phyloP scores from a whole-genome alignment of 2,329 filamentous ascomycete species.

The Scedosporium boydii region DNA sequence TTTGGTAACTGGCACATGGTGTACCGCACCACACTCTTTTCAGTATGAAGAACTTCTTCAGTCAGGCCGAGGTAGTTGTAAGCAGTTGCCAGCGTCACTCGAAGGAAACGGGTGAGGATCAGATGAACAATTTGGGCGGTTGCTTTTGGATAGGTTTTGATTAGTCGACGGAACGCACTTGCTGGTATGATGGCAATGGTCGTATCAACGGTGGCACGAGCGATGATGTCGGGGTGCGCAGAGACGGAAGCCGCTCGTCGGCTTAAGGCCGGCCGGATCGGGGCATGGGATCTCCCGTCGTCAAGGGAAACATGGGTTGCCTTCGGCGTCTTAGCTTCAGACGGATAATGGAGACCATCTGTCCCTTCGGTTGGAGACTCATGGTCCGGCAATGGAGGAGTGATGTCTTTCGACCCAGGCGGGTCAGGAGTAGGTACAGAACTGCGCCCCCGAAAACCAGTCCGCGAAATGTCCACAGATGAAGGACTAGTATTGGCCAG shows the following conservation, averaged over 20 bases:
- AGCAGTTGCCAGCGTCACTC: slow-evolving; percentile 88
- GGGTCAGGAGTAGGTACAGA: not conserved
- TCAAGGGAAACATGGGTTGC: slow-evolving; percentile 74
- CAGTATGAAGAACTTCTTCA: slow-evolving; percentile 82
- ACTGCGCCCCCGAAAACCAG: not conserved
- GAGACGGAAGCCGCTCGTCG: slow-evolving; percentile 52
- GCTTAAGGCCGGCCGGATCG: slow-evolving; percentile 18
- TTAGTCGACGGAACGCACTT: slow-evolving; percentile 86
- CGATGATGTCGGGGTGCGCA: slow-evolving; percentile 92
- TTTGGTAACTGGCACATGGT: slow-evolving; percentile 89
- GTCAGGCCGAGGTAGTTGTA: slow-evolving; percentile 91
- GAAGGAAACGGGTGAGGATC: slow-evolving; percentile 85
- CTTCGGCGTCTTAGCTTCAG: slow-evolving; percentile 15
- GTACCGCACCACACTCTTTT: slow-evolving; percentile 88
- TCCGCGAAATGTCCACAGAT: not conserved
- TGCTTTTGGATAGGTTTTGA: slow-evolving; percentile 88
- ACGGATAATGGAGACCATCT: not conserved
- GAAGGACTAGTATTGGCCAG: slow-evolving; percentile 13
- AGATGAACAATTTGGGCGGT: slow-evolving; percentile 97
- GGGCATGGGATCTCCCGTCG: not conserved
- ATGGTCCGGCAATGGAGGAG: not conserved
- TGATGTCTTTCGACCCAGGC: slow-evolving; percentile 8
- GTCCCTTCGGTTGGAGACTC: not conserved
- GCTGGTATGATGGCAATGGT: slow-evolving; percentile 98
- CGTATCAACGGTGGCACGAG: slow-evolving; percentile 90